Evolutionary conservation across 805 yeast species (phyloP).

Genomic region (Wickerhamiella azyma): DNA sequence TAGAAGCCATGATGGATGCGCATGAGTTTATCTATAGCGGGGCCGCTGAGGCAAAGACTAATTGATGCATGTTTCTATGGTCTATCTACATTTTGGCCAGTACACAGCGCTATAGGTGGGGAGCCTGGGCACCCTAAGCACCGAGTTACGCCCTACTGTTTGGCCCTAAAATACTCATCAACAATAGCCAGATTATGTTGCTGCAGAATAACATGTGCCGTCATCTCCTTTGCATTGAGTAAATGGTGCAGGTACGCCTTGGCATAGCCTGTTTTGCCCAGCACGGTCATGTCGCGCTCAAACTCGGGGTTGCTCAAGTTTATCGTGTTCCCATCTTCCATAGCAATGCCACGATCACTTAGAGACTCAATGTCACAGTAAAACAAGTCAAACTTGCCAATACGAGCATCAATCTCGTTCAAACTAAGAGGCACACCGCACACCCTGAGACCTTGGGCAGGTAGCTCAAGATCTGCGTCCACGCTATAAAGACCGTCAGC

Average conservation of each 20-base stretch:
- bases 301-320: constrained; percentile 25
- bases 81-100: no score
- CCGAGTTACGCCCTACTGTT: neutral
- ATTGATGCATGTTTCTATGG: no score
- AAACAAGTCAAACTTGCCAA: constrained; percentile 24
- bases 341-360: constrained; percentile 29
- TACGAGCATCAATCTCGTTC: constrained; percentile 20
- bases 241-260: constrained; percentile 32
- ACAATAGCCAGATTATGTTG: constrained; percentile 26
- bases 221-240: constrained; percentile 31
- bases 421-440: constrained; percentile 3
- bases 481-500: constrained; percentile 12
- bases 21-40: no score
- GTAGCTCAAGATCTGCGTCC: neutral
- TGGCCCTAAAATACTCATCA: constrained; percentile 22
- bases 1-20: no score
- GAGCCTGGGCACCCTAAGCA: no score
- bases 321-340: constrained; percentile 15
- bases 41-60: no score
- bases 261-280: constrained; percentile 22
- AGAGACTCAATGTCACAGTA: constrained; percentile 21
- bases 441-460: neutral
- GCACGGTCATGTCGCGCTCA: constrained; percentile 21
- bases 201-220: constrained; percentile 31
- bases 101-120: no score